Evolutionary conservation across 1,284 basidiomycete species (phyloP).

Genomic region (Marasmius fiardii): DNA sequence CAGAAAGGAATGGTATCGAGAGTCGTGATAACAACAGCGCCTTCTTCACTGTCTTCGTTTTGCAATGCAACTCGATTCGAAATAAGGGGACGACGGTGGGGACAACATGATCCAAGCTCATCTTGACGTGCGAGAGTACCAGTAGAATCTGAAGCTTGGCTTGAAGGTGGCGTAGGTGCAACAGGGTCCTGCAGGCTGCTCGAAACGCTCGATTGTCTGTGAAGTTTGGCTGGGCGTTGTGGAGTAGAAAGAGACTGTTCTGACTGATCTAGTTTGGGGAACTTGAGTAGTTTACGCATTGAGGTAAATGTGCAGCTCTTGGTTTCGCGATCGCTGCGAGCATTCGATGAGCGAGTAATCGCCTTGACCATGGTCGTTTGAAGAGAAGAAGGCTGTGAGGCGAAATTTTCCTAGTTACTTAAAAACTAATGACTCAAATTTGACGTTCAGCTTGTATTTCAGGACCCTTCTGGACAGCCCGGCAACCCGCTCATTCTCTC

Average conservation of each 20-base stretch:
- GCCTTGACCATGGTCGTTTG: neutral
- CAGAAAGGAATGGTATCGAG: conserved; percentile 51
- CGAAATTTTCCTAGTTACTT: too few relatives aligned
- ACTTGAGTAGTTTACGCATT: conserved; percentile 25
- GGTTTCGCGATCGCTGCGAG: neutral
- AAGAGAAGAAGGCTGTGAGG: too few relatives aligned
- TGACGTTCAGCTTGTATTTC: too few relatives aligned
- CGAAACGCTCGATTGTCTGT: conserved; percentile 8
- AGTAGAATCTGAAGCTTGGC: neutral
- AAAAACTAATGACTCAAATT: too few relatives aligned
- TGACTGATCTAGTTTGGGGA: conserved; percentile 22
- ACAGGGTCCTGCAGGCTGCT: conserved; percentile 19
- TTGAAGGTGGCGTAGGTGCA: conserved; percentile 18
- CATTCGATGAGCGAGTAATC: neutral
- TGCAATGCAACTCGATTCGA: conserved; percentile 39
- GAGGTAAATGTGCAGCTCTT: conserved; percentile 21
- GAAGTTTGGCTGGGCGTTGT: conserved; percentile 17
- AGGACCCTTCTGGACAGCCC: too few relatives aligned
- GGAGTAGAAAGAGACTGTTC: conserved; percentile 11
- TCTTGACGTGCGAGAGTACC: neutral
- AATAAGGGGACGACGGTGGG: neutral
- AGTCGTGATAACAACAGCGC: conserved; percentile 55
- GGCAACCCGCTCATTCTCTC: too few relatives aligned
- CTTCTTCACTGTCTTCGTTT: conserved; percentile 44
- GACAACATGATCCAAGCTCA: neutral